These are phyloP conservation scores for Marsdenia floribunda DNA, from an alignment of 257 asterid species.

Conservation along the genomic window DNA sequence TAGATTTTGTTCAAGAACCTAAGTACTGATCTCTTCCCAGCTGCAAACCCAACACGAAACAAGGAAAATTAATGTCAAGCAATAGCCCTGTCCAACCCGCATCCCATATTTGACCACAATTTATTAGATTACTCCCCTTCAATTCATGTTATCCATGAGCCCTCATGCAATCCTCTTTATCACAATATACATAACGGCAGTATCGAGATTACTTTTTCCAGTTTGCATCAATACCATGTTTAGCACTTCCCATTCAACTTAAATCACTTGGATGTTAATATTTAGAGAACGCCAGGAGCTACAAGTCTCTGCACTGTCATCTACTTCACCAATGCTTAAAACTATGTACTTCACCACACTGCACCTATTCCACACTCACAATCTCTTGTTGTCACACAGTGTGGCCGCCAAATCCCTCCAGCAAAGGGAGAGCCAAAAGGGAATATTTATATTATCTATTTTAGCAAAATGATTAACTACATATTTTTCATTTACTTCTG, in stretches of 20 bases:
- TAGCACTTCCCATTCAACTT: neutral
- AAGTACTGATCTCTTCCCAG: neutral
- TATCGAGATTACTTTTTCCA: neutral
- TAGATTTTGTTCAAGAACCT: neutral
- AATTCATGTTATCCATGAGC: neutral
- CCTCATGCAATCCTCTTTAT: neutral
- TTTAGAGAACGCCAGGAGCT: neutral
- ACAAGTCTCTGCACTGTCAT: neutral
- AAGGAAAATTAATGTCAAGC: neutral
- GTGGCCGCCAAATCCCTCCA: neutral
- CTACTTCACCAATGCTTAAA: neutral
- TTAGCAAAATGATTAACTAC: neutral
- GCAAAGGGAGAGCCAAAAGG: neutral
- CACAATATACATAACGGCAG: neutral
- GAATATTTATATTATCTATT: neutral
- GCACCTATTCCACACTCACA: neutral
- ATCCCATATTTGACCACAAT: neutral
- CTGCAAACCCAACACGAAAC: neutral
- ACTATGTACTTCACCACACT: too few species aligned
- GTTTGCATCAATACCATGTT: neutral
- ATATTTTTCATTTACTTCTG: neutral
- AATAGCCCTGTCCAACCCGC: neutral
- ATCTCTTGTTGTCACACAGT: neutral
- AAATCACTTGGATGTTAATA: neutral
- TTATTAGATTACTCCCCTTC: neutral